Evolutionary conservation across 2,329 filamentous ascomycete species (phyloP).

Genomic region (Colletotrichum orchidophilum): DNA sequence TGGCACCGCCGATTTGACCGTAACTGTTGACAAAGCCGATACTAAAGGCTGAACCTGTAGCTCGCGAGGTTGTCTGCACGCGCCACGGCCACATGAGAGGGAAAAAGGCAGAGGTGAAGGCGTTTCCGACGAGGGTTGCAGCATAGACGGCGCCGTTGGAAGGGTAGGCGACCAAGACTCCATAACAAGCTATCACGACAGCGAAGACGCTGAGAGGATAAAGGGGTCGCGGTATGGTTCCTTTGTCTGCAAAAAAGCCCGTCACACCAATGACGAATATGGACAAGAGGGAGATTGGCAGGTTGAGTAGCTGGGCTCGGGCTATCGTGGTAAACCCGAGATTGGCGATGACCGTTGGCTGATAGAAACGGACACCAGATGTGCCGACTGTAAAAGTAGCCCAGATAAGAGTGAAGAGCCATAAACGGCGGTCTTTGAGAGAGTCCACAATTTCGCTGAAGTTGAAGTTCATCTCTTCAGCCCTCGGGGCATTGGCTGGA

Average conservation of each 20-base stretch:
- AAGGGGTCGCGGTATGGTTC: conserved; percentile 51
- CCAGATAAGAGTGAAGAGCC: conserved; percentile 57
- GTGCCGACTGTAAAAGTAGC: conserved; percentile 55
- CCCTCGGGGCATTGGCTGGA: conserved; percentile 52
- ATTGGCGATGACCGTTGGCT: conserved; percentile 52
- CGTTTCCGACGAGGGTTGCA: conserved; percentile 55
- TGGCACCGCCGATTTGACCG: conserved; percentile 58
- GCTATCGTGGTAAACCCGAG: conserved; percentile 52
- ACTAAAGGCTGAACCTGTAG: conserved; percentile 59
- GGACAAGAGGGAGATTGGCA: conserved; percentile 54
- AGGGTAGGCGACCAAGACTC: conserved; percentile 55
- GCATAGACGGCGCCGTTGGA: conserved; percentile 57
- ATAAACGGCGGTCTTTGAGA: conserved; percentile 52
- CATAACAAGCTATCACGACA: conserved; percentile 55
- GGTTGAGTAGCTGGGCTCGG: conserved; percentile 57
- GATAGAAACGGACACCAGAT: conserved; percentile 52
- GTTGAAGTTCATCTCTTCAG: conserved; percentile 52
- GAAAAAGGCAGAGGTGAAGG: conserved; percentile 53
- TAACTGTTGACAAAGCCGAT: conserved; percentile 61
- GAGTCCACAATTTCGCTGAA: conserved; percentile 48
- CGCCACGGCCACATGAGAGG: conserved; percentile 64
- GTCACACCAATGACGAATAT: conserved; percentile 53
- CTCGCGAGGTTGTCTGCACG: conserved; percentile 54
- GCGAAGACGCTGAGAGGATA: conserved; percentile 54
- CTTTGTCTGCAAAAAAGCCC: conserved; percentile 53